Percentiles rank a stretch among this genome's conserved stretches.
Conservation (phyloP, 352 stramenopile genomes). For the Aphanomyces invadans region DNA sequence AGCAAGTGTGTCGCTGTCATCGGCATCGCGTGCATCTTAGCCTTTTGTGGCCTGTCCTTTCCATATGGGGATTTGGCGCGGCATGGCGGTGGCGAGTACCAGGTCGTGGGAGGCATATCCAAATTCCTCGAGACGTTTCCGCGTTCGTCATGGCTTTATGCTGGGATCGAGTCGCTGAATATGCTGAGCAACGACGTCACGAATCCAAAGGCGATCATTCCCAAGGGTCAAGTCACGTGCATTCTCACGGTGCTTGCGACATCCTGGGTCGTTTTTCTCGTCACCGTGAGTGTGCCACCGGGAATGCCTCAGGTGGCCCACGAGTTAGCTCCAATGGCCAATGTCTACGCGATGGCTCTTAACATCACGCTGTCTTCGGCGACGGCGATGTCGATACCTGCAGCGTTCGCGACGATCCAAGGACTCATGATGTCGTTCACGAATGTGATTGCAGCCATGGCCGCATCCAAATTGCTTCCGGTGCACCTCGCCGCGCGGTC, state of each 20-base stretch:
- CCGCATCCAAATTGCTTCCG: constrained; percentile 31
- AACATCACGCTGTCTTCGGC: constrained; percentile 23
- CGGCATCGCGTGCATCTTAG: background rate
- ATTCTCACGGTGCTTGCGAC: constrained; percentile 5
- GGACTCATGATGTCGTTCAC: constrained; percentile 49
- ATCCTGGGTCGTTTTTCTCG: background rate
- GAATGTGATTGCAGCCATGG: constrained; percentile 42
- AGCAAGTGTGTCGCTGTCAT: background rate
- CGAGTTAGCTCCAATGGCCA: constrained; percentile 28
- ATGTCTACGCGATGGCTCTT: constrained; percentile 30
- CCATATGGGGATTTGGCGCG: background rate
- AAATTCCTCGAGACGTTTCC: background rate
- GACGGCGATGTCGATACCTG: constrained; percentile 30
- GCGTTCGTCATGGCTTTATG: constrained; percentile 8
- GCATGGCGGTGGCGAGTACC: background rate
- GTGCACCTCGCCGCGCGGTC: constrained; percentile 14
- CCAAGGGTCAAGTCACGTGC: constrained; percentile 4
- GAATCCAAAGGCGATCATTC: constrained; percentile 15
- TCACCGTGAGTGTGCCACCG: constrained; percentile 10
- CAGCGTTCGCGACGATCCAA: constrained; percentile 32
- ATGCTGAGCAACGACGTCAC: background rate
- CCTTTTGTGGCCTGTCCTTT: background rate
- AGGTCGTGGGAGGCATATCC: background rate
- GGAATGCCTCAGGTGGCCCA: constrained; percentile 27
- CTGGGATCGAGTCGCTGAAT: constrained; percentile 15